These are phyloP conservation scores for Inonotus hispidus DNA, from an alignment of 1,284 basidiomycete species.

Conservation along the genomic window DNA sequence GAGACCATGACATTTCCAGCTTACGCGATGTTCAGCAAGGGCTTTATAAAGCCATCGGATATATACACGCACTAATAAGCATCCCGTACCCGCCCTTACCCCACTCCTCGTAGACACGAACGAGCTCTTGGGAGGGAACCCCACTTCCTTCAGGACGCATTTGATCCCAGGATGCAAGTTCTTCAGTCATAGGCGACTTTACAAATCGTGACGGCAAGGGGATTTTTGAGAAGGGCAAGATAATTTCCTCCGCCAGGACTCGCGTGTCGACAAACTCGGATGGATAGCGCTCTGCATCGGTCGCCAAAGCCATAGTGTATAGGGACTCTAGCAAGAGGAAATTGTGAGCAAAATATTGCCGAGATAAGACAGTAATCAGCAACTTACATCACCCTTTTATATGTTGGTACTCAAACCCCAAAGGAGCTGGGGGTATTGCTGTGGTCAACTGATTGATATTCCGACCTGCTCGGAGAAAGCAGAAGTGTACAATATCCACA, in stretches of 20 bases:
- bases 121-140: background rate
- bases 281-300: background rate
- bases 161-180: slow-evolving; percentile 1
- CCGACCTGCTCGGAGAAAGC: too few species aligned
- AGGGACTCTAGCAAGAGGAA: background rate
- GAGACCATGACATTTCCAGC: slow-evolving; percentile 5
- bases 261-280: background rate
- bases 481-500: too few species aligned
- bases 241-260: background rate
- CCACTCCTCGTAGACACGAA: slow-evolving; percentile 8
- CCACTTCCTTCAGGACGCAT: background rate
- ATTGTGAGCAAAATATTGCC: background rate
- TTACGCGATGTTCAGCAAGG: background rate
- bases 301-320: background rate
- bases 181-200: slow-evolving; percentile 5
- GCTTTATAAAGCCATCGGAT: background rate
- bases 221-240: slow-evolving; percentile 4
- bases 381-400: too few species aligned
- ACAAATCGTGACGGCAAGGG: background rate
- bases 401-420: too few species aligned
- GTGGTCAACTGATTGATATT: too few species aligned
- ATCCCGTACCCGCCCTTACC: slow-evolving; percentile 7
- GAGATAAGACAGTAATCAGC: background rate
- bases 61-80: background rate
- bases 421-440: too few species aligned